Percentiles rank a stretch among this genome's conserved stretches.
These are phyloP conservation scores for Lepiota brunneoincarnata DNA, from an alignment of 768 basidiomycete species.

Conservation along the genomic window DNA sequence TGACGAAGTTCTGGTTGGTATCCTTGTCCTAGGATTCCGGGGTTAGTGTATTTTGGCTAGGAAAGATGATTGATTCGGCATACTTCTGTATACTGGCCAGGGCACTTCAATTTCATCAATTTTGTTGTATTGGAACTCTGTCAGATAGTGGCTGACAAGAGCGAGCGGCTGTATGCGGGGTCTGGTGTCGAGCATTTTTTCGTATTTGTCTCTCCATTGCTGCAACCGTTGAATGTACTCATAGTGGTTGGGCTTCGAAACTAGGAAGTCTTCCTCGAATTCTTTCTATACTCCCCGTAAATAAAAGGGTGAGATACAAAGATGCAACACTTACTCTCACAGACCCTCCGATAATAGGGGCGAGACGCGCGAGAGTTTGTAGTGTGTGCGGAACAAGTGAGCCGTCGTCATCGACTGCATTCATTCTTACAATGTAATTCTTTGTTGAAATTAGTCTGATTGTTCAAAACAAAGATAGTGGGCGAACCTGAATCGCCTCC, in stretches of 20 bases:
- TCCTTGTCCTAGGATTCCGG: constrained; percentile 78
- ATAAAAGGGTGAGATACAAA: not conserved
- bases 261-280: constrained; percentile 89
- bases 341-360: constrained; percentile 51
- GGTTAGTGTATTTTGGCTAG: not conserved
- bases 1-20: constrained; percentile 84
- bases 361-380: constrained; percentile 57
- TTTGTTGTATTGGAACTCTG: constrained; percentile 96
- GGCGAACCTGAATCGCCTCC: constrained; percentile 77
- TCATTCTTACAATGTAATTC: constrained; percentile 72
- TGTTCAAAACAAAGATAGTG: not conserved
- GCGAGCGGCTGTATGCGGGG: constrained; percentile 86
- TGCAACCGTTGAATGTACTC: constrained; percentile 92
- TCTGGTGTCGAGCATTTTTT: constrained; percentile 75
- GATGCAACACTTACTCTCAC: constrained; percentile 47
- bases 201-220: constrained; percentile 90
- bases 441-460: constrained; percentile 22
- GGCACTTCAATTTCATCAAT: constrained; percentile 98
- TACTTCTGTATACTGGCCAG: constrained; percentile 99
- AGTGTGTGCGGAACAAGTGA: constrained; percentile 53
- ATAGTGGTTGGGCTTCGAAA: constrained; percentile 70
- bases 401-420: constrained; percentile 66
- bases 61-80: not conserved
- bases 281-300: constrained; percentile 53
- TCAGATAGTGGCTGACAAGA: constrained; percentile 85